Evolutionary conservation across 2,329 filamentous ascomycete species (phyloP).

Genomic region (Sarocladium brachiariae): DNA sequence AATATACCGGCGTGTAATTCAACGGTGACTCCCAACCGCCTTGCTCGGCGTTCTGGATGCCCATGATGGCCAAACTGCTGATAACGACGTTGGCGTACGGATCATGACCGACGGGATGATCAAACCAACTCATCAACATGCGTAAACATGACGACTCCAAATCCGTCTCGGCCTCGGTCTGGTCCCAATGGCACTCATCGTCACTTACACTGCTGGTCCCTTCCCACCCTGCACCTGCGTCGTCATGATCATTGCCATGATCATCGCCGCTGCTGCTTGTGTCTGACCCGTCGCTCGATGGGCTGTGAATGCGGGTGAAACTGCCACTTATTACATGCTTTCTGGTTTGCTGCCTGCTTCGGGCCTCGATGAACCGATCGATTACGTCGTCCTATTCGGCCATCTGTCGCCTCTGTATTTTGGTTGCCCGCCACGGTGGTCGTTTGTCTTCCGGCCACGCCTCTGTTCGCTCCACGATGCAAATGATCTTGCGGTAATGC

Average conservation of each 20-base stretch:
- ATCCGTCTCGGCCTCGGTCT: neutral
- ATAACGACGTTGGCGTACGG: constrained; percentile 3
- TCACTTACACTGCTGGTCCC: neutral
- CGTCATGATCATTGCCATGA: neutral
- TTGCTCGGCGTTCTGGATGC: neutral
- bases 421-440: neutral
- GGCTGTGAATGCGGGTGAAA: neutral
- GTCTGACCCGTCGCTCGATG: neutral
- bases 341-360: neutral
- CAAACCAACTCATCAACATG: constrained; percentile 5
- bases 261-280: neutral
- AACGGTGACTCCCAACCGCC: neutral
- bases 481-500: constrained; percentile 7
- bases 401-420: neutral
- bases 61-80: constrained; percentile 7
- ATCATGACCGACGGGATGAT: neutral
- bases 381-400: constrained; percentile 2
- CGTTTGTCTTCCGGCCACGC: neutral
- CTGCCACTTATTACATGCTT: constrained; percentile 1
- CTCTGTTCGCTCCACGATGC: constrained; percentile 1
- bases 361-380: constrained; percentile 3
- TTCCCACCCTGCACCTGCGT: neutral
- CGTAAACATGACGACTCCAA: constrained; percentile 6
- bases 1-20: constrained; percentile 8
- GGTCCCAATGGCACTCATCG: neutral